phyloP scores from a whole-genome alignment of 108 stramenopile species.

The Cyclotella baltica region DNA sequence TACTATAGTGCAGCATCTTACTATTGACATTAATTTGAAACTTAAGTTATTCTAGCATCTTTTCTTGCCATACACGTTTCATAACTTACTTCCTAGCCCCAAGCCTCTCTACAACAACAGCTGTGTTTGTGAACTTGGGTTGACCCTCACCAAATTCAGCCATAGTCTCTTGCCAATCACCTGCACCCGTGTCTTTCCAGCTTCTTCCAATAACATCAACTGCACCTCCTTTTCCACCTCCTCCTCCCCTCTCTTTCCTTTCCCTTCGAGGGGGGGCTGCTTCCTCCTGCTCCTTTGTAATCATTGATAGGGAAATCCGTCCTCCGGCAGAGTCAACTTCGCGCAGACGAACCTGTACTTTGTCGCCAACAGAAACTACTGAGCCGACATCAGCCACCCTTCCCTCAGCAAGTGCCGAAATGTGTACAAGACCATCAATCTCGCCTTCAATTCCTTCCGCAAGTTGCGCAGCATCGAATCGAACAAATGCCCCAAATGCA shows the following conservation, averaged over 20 bases:
- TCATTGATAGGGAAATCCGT: constrained; percentile 86
- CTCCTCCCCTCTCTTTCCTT: constrained; percentile 25
- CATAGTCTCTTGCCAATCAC: constrained; percentile 84
- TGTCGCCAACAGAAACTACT: constrained; percentile 73
- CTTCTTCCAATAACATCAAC: constrained; percentile 29
- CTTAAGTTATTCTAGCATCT: no score
- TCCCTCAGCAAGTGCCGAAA: constrained; percentile 77
- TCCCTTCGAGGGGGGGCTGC: constrained; percentile 47
- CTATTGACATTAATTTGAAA: no score
- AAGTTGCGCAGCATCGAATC: constrained; percentile 78
- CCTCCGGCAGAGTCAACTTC: constrained; percentile 62
- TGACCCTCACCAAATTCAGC: constrained; percentile 58
- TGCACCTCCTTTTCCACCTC: constrained; percentile 32
- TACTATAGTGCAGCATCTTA: no score
- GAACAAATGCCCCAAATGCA: constrained; percentile 94
- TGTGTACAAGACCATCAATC: constrained; percentile 90
- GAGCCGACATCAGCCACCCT: constrained; percentile 65
- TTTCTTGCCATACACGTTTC: neutral
- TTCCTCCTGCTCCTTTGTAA: constrained; percentile 83
- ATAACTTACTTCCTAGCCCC: constrained; percentile 46
- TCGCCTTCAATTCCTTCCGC: constrained; percentile 76
- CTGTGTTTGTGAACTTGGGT: constrained; percentile 70
- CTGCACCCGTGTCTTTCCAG: constrained; percentile 65
- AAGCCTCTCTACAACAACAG: constrained; percentile 64
- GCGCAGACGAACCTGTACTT: constrained; percentile 85